Conservation (phyloP, 208 protist genomes). For the Novymonas esmeraldas region DNA sequence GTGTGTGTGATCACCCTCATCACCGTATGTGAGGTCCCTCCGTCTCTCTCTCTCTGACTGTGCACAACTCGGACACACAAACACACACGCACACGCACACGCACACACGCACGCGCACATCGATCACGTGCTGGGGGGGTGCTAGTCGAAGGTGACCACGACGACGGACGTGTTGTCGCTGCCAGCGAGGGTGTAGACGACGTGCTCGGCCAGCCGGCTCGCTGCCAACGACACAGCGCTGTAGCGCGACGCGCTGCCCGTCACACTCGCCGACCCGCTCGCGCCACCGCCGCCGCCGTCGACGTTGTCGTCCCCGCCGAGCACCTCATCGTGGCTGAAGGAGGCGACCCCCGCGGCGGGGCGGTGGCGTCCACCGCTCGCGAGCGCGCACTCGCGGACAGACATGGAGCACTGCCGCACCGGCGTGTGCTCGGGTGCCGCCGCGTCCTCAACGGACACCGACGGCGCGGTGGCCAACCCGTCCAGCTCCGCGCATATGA, state of each 20-base stretch:
- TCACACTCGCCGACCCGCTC: neutral
- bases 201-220: constrained; percentile 42
- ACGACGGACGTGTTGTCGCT: constrained; percentile 64
- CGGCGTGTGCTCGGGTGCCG: constrained; percentile 1
- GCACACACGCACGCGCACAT: neutral
- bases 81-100: neutral
- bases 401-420: constrained; percentile 3
- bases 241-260: neutral
- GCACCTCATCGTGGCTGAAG: neutral
- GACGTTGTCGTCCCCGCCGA: neutral
- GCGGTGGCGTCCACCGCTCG: neutral
- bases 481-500: constrained; percentile 46
- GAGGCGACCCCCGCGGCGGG: constrained; percentile 8
- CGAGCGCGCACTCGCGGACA: neutral
- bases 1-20: no score
- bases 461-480: neutral
- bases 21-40: no score
- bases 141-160: constrained; percentile 45
- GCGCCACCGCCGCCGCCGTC: neutral
- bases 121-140: no score
- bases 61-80: no score
- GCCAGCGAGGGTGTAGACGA: constrained; percentile 36
- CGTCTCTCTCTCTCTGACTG: no score
- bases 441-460: neutral
- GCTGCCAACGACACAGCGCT: constrained; percentile 28